Base-by-base conservation (phyloP, 1,284 basidiomycete species). In the Porodaedalea pini region DNA sequence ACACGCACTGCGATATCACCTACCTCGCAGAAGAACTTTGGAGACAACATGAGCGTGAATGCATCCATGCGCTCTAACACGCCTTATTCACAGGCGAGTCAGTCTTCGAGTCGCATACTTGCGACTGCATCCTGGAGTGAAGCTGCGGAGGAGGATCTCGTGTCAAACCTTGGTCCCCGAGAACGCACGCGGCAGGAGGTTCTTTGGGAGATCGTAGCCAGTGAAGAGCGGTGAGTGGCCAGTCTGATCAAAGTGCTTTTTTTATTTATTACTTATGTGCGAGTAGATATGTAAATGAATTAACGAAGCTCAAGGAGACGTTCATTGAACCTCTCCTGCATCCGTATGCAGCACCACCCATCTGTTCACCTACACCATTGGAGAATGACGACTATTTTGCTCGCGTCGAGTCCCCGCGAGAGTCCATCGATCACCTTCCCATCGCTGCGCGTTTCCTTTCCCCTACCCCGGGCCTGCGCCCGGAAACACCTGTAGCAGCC, bases 131-230 rank as follows among this genome's bases (percentile, higher is more conserved):
- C 92, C 37, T 99, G 96, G 96, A 94, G 91, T 67, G 92, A 98
- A 70, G 90, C 91, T 67, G 94, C 94, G 6, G 92, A 97, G 69
- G 91, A 93, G 58, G 96, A 99, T 69, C 82, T 99, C 31, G 93
- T 98, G 6, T 86, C 87, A 41, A 96, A 99, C 68, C 78, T 99
- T 19, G 92, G 94, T 19, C 87, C 92, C 21, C 82, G 94, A 57
- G 96, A 99, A 70, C 83, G 96, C 52, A 98, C 94, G 29, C 81
- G 96, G 51, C 96, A 98, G 70, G 96, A 99, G 75, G 96, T 98
- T 2, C 73, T 99, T 32, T 98, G 94, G 81, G 96, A 99, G 75
- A 98, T 99, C 64, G 95, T 99, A 47, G 90, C 92, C 39, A 94
- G 92, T 65, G 96, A 98, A 73, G 95, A 98, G 71, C 82, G 94